Evolutionary conservation across 306 rosid genomes (phyloP).

Genomic region (Rosa lucieae): DNA sequence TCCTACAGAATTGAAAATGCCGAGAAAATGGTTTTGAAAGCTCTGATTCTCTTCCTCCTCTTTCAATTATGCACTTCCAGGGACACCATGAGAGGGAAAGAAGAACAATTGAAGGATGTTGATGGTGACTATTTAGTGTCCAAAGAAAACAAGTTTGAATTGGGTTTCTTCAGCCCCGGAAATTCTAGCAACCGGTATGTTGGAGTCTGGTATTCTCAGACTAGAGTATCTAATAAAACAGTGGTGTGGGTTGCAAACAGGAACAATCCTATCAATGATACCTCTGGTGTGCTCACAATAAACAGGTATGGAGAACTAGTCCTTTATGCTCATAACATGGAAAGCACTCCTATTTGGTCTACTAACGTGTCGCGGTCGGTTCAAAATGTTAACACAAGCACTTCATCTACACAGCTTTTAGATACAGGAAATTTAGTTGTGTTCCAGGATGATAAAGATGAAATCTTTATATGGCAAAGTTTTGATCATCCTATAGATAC

Average conservation of each 20-base stretch:
- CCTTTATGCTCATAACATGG: background rate
- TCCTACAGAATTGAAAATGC: background rate
- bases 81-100: conserved; percentile 25
- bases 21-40: background rate
- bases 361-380: background rate
- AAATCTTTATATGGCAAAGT: conserved; percentile 33
- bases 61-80: background rate
- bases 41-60: conserved; percentile 2
- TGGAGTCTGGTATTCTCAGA: conserved; percentile 44
- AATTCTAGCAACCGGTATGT: conserved; percentile 24
- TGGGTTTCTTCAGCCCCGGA: conserved; percentile 51
- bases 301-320: conserved; percentile 13
- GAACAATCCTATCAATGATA: conserved; percentile 32
- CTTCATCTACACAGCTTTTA: conserved; percentile 9
- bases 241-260: conserved; percentile 69
- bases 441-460: background rate
- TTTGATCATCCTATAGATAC: conserved; percentile 39
- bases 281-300: conserved; percentile 13
- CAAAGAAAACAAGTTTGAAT: conserved; percentile 30
- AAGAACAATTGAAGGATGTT: conserved; percentile 30
- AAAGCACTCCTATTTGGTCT: background rate
- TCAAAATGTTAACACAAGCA: background rate
- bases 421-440: conserved; percentile 26
- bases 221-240: background rate
- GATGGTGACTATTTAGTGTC: conserved; percentile 41